phyloP scores from a whole-genome alignment of 2,329 filamentous ascomycete species.

The Cordyceps cicadae region DNA sequence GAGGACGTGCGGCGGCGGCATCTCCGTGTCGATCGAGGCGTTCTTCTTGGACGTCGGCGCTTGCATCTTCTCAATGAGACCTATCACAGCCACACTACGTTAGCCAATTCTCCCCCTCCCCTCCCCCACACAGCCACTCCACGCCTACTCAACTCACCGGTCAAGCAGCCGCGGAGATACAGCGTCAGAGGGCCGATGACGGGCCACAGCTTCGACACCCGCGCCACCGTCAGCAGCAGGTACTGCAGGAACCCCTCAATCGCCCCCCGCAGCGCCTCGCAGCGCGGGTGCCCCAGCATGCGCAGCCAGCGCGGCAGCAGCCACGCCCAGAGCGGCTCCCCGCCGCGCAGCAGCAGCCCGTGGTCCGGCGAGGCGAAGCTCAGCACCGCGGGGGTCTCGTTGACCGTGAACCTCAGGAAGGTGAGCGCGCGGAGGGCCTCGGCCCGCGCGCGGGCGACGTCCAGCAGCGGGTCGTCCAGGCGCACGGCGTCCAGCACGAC shows the following conservation, averaged over 20 bases:
- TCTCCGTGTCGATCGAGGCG: constrained; percentile 19
- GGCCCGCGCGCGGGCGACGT: constrained; percentile 43
- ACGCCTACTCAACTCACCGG: constrained; percentile 29
- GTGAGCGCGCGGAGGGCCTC: constrained; percentile 66
- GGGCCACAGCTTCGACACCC: constrained; percentile 40
- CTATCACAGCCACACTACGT: constrained; percentile 17
- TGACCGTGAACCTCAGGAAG: constrained; percentile 66
- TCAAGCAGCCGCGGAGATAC: constrained; percentile 42
- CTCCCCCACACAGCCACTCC: too few relatives aligned
- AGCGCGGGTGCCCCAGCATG: constrained; percentile 46
- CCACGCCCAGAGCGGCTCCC: constrained; percentile 59
- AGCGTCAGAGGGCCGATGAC: constrained; percentile 33
- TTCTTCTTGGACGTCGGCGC: constrained; percentile 24
- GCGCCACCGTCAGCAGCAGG: constrained; percentile 36
- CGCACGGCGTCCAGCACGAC: constrained; percentile 65
- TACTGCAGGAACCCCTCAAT: constrained; percentile 47
- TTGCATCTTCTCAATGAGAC: constrained; percentile 27
- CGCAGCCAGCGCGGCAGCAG: constrained; percentile 50
- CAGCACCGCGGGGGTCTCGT: constrained; percentile 65
- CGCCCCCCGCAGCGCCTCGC: constrained; percentile 37
- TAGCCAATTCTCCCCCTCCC: constrained; percentile 6
- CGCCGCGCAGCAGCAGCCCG: constrained; percentile 42
- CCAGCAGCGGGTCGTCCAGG: constrained; percentile 60
- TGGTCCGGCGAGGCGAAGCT: constrained; percentile 33
- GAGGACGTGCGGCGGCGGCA: constrained; percentile 34